These are phyloP conservation scores for Hyaloperonospora arabidopsidis DNA, from an alignment of 352 stramenopile species.

Conservation along the genomic window DNA sequence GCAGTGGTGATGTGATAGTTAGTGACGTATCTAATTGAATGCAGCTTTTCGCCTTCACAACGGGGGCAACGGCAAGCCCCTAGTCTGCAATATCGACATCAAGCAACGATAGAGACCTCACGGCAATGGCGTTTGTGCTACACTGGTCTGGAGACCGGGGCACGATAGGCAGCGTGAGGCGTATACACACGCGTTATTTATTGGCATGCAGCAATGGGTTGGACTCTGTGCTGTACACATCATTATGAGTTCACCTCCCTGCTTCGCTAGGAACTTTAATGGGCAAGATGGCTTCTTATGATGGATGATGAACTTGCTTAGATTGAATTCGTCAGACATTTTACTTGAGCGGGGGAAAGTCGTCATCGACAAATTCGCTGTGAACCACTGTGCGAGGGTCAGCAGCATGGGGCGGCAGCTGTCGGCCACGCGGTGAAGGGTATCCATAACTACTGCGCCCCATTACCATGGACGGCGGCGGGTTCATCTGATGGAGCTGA, in stretches of 20 bases:
- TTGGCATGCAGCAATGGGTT: conserved; percentile 16
- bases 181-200: conserved; percentile 27
- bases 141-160: not conserved
- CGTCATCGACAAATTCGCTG: conserved; percentile 50
- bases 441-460: conserved; percentile 26
- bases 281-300: not conserved
- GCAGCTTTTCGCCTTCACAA: conserved; percentile 23
- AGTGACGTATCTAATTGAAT: not conserved
- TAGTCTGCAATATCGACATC: conserved; percentile 13
- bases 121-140: conserved; percentile 6
- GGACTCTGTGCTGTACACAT: conserved; percentile 10
- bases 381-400: conserved; percentile 20
- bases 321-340: not conserved
- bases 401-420: conserved; percentile 16
- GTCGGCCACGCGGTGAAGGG: conserved; percentile 23
- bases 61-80: conserved; percentile 22
- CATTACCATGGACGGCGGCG: conserved; percentile 27
- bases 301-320: too few relatives aligned
- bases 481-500: conserved; percentile 32
- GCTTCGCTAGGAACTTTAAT: not conserved
- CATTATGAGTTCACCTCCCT: not conserved
- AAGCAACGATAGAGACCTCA: conserved; percentile 31
- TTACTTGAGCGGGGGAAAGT: conserved; percentile 69
- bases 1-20: not conserved
- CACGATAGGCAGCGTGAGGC: conserved; percentile 3